Percentiles rank a stretch among this genome's conserved stretches.
Evolutionary conservation across 2,329 filamentous ascomycete species (phyloP).

Genomic region (Apiospora kogelbergensis): DNA sequence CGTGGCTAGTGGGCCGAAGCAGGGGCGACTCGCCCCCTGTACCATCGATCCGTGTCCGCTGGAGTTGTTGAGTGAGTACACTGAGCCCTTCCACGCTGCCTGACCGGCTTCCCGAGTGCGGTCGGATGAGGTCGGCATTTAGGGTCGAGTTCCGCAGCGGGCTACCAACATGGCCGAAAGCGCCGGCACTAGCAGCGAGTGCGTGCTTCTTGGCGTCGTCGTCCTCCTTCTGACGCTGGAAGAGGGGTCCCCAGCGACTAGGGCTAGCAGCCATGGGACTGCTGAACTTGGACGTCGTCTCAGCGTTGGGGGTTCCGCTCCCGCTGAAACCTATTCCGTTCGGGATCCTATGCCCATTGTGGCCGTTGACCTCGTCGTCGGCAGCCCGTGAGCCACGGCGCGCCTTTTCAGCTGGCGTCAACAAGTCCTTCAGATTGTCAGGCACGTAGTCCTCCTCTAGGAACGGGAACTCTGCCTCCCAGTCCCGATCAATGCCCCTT

Average conservation of each 20-base stretch:
- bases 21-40: conserved; percentile 42
- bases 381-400: conserved; percentile 58
- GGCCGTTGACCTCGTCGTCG: conserved; percentile 46
- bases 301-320: conserved; percentile 40
- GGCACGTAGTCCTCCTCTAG: conserved; percentile 85
- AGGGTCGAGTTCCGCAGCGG: conserved; percentile 64
- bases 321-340: conserved; percentile 40
- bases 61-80: conserved; percentile 61
- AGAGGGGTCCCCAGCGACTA: conserved; percentile 61
- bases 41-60: conserved; percentile 56
- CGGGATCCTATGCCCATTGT: conserved; percentile 28
- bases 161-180: conserved; percentile 66
- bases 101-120: conserved; percentile 42
- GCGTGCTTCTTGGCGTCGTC: conserved; percentile 49
- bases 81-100: conserved; percentile 53
- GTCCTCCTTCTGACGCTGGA: conserved; percentile 60
- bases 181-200: conserved; percentile 43
- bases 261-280: conserved; percentile 60
- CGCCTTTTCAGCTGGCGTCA: conserved; percentile 68
- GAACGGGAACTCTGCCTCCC: conserved; percentile 71
- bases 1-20: conserved; percentile 49
- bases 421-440: conserved; percentile 63
- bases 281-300: conserved; percentile 55
- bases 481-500: conserved; percentile 60
- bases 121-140: conserved; percentile 50